phyloP scores from a whole-genome alignment of 2,329 filamentous ascomycete genomes.

The Hypoxylon rubiginosum region DNA sequence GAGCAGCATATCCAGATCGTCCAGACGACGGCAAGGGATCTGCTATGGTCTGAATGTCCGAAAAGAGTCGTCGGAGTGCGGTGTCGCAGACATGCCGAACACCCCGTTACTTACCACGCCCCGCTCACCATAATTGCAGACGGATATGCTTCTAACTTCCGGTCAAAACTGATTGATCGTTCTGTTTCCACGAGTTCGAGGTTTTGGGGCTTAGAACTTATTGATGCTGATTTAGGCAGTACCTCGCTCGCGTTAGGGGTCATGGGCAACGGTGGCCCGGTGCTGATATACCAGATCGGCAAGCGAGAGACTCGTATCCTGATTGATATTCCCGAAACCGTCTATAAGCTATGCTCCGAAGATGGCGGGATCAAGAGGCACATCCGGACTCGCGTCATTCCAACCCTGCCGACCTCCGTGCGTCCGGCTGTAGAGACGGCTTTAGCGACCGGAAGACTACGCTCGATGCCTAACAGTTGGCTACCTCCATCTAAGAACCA shows the following conservation, averaged over 20 bases:
- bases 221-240: slow-evolving; percentile 19
- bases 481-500: slow-evolving; percentile 72
- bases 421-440: background rate
- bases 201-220: slow-evolving; percentile 28
- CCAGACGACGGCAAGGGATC: slow-evolving; percentile 10
- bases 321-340: slow-evolving; percentile 24
- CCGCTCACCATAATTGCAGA: slow-evolving; percentile 21
- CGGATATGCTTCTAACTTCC: slow-evolving; percentile 28
- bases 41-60: slow-evolving; percentile 1
- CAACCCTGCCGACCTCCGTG: slow-evolving; percentile 13
- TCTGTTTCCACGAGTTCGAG: slow-evolving; percentile 8
- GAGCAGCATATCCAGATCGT: slow-evolving; percentile 13
- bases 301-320: slow-evolving; percentile 25
- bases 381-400: slow-evolving; percentile 19
- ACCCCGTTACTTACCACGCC: slow-evolving; percentile 12
- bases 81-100: background rate
- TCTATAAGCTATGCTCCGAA: background rate
- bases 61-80: slow-evolving; percentile 9
- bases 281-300: slow-evolving; percentile 34
- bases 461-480: slow-evolving; percentile 76
- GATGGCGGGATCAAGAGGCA: slow-evolving; percentile 16
- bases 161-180: slow-evolving; percentile 1
- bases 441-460: background rate
- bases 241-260: slow-evolving; percentile 12
- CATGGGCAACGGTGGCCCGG: slow-evolving; percentile 20